phyloP scores from a whole-genome alignment of 768 basidiomycete species.

The Termitomyces sp. region DNA sequence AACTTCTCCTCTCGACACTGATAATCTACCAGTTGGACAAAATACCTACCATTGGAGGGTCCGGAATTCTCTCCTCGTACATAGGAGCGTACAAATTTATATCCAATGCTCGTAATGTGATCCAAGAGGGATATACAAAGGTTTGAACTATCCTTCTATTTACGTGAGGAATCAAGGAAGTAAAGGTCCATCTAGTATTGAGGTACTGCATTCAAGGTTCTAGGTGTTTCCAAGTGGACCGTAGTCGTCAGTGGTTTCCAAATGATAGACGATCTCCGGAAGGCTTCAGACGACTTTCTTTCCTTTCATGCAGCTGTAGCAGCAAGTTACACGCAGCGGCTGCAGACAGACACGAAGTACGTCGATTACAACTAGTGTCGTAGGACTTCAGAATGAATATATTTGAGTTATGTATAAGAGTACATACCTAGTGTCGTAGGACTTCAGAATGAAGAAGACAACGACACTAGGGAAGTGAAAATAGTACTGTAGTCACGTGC shows the following conservation, averaged over 20 bases:
- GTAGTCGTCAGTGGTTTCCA: conserved; percentile 20
- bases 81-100: conserved; percentile 20
- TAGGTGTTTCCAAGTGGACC: conserved; percentile 34
- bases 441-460: too few relatives aligned
- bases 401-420: too few relatives aligned
- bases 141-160: conserved; percentile 5
- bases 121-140: conserved; percentile 26
- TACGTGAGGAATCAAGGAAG: neutral
- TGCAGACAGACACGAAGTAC: too few relatives aligned
- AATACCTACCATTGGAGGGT: conserved; percentile 26
- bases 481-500: too few relatives aligned
- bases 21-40: conserved; percentile 9
- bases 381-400: too few relatives aligned
- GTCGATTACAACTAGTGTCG: too few relatives aligned
- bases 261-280: conserved; percentile 28
- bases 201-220: conserved; percentile 31
- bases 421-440: too few relatives aligned
- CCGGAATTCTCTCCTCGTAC: conserved; percentile 25
- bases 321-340: too few relatives aligned
- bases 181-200: conserved; percentile 6
- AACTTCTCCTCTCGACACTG: neutral
- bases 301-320: conserved; percentile 22
- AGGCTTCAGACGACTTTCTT: conserved; percentile 26
- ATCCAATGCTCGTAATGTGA: conserved; percentile 16
- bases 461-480: too few relatives aligned